Conservation (phyloP, 2,329 filamentous ascomycete genomes). For the Dendryphion nanum region DNA sequence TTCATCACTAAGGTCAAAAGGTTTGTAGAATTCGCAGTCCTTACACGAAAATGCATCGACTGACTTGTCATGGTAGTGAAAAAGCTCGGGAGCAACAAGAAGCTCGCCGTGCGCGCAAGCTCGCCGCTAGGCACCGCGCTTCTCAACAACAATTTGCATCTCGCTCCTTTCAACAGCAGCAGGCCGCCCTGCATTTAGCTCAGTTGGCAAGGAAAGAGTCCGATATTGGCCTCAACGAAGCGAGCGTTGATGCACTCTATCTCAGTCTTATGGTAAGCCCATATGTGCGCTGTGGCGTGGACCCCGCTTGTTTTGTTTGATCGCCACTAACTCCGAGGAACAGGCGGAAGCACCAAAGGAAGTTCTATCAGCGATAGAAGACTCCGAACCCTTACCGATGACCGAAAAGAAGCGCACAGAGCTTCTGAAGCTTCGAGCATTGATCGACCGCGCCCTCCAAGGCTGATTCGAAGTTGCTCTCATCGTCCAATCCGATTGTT, state of each 20-base stretch:
- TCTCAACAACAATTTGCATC: constrained; percentile 28
- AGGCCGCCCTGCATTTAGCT: constrained; percentile 64
- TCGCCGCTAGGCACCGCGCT: constrained; percentile 20
- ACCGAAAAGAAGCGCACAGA: constrained; percentile 26
- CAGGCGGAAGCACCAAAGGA: constrained; percentile 40
- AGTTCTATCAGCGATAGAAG: constrained; percentile 30
- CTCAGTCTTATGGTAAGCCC: constrained; percentile 62
- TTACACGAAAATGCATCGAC: too few relatives aligned
- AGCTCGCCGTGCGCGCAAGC: constrained; percentile 7
- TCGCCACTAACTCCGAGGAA: constrained; percentile 37
- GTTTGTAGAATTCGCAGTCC: too few relatives aligned
- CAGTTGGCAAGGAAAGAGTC: constrained; percentile 54
- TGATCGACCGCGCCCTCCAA: constrained; percentile 22
- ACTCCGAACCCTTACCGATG: constrained; percentile 23
- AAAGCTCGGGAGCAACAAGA: constrained; percentile 7
- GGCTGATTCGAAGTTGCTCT: too few relatives aligned
- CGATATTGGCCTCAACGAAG: constrained; percentile 48
- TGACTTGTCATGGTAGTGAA: constrained; percentile 20
- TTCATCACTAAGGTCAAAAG: constrained; percentile 63
- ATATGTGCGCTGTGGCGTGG: too few relatives aligned
- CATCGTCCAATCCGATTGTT: too few relatives aligned
- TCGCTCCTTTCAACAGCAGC: constrained; percentile 57
- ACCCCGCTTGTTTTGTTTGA: constrained; percentile 27
- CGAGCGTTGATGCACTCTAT: constrained; percentile 53
- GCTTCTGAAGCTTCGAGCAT: constrained; percentile 28